Evolutionary conservation across 352 stramenopile species (phyloP).

Genomic region (Phytophthora agathidicida): DNA sequence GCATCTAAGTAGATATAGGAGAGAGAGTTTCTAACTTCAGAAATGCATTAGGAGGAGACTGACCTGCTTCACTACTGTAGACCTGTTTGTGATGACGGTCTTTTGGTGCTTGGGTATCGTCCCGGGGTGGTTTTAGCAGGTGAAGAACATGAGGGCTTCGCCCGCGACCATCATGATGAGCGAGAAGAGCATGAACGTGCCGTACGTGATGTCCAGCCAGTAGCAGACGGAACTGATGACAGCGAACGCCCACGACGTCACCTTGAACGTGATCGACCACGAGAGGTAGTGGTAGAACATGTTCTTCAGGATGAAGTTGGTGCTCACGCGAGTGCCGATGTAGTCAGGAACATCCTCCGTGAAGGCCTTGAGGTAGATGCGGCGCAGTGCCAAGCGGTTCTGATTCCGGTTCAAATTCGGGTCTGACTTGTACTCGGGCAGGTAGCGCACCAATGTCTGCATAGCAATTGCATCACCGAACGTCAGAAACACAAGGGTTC

Average conservation of each 20-base stretch:
- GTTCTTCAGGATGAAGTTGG: conserved; percentile 68
- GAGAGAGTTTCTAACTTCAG: conserved; percentile 10
- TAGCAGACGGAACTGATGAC: conserved; percentile 48
- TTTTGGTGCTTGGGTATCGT: conserved; percentile 8
- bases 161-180: conserved; percentile 54
- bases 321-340: conserved; percentile 54
- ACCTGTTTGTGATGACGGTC: background rate
- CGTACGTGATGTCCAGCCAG: conserved; percentile 63
- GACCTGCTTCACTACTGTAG: background rate
- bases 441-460: conserved; percentile 75
- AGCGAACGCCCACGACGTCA: conserved; percentile 49
- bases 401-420: conserved; percentile 77
- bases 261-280: conserved; percentile 76
- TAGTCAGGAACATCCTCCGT: conserved; percentile 74
- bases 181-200: conserved; percentile 64
- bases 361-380: conserved; percentile 80
- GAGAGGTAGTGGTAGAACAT: conserved; percentile 68
- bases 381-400: conserved; percentile 80
- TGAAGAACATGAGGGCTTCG: conserved; percentile 82
- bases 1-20: conserved; percentile 27
- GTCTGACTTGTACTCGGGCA: conserved; percentile 74
- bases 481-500: conserved; percentile 33
- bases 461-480: conserved; percentile 1
- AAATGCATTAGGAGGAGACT: conserved; percentile 21
- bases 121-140: conserved; percentile 50